A percentile compares a stretch with the other conserved stretches of the same genome.
Evolutionary conservation across 176 grass and related monocot species (phyloP).

Genomic region (Cenchrus americanus): DNA sequence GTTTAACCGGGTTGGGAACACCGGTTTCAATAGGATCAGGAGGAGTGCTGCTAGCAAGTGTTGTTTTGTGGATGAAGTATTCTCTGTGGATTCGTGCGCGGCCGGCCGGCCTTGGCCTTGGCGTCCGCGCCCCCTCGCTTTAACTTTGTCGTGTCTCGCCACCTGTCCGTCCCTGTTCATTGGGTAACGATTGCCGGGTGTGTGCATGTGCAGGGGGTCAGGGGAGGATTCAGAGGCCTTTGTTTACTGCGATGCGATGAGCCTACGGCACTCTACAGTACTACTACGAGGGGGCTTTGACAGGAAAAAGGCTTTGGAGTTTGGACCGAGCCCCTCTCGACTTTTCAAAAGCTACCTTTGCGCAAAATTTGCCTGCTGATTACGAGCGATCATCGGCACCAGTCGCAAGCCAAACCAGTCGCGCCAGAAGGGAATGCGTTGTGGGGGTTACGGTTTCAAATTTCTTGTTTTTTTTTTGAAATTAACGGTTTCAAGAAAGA

Average conservation of each 20-base stretch:
- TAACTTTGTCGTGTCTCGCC: conserved; percentile 26
- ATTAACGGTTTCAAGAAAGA: neutral
- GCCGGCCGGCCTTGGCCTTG: neutral
- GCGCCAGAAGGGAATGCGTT: too few species aligned
- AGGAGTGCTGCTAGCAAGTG: neutral
- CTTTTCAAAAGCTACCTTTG: conserved; percentile 37
- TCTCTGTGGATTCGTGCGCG: neutral
- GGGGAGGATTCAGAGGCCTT: neutral
- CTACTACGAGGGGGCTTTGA: neutral
- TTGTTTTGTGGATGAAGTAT: neutral
- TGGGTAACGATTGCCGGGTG: conserved; percentile 27
- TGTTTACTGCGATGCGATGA: neutral
- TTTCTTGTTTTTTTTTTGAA: too few species aligned
- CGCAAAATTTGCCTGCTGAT: conserved; percentile 20
- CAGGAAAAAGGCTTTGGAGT: conserved; percentile 20
- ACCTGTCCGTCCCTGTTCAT: conserved; percentile 26
- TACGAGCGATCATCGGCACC: neutral
- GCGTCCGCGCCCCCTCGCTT: neutral
- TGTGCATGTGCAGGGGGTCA: neutral
- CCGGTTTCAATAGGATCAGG: too few species aligned
- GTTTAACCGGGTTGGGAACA: neutral
- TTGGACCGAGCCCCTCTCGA: conserved; percentile 14
- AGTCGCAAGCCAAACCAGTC: too few species aligned
- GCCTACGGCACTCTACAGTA: neutral
- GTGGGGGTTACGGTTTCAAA: neutral